A percentile compares a stretch with the other conserved stretches of the same genome.
Conservation (phyloP, 441 rosid genomes). For the Brassica hybrid region DNA sequence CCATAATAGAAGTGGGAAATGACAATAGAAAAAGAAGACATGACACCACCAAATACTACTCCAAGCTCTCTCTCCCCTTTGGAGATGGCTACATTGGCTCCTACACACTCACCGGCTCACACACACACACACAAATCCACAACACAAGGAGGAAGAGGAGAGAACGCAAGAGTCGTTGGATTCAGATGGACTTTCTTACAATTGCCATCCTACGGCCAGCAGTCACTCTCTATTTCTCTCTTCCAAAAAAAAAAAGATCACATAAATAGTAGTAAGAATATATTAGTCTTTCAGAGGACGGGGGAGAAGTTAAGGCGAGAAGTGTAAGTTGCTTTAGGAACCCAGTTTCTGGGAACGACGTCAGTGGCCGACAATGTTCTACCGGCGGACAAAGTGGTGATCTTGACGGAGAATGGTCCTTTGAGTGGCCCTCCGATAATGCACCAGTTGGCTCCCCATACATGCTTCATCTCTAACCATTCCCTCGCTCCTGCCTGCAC, state of each 20-base stretch:
- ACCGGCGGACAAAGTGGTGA: conserved; percentile 74
- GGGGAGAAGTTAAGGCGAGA: conserved; percentile 82
- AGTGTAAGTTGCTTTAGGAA: conserved; percentile 84
- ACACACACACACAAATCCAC: conserved; percentile 29
- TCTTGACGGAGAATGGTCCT: conserved; percentile 88
- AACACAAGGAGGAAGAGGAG: conserved; percentile 30
- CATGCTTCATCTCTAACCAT: conserved; percentile 92
- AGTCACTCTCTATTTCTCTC: conserved; percentile 34
- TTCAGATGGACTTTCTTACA: conserved; percentile 48
- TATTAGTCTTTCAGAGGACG: conserved; percentile 26
- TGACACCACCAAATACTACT: conserved; percentile 43
- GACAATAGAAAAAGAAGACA: conserved; percentile 23
- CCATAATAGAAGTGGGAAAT: conserved; percentile 24
- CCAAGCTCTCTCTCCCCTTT: conserved; percentile 80
- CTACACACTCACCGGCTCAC: conserved; percentile 44
- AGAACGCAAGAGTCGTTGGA: conserved; percentile 48
- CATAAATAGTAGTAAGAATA: conserved; percentile 12
- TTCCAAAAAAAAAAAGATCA: conserved; percentile 19
- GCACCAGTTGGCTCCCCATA: conserved; percentile 98
- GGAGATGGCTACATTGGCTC: conserved; percentile 67
- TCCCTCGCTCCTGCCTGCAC: conserved; percentile 75
- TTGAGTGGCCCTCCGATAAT: conserved; percentile 68
- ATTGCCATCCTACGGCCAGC: conserved; percentile 72
- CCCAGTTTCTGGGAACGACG: conserved; percentile 87
- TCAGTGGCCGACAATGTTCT: conserved; percentile 79